phyloP scores from a whole-genome alignment of 2,329 filamentous ascomycete genomes.

The Penicillium sp. region DNA sequence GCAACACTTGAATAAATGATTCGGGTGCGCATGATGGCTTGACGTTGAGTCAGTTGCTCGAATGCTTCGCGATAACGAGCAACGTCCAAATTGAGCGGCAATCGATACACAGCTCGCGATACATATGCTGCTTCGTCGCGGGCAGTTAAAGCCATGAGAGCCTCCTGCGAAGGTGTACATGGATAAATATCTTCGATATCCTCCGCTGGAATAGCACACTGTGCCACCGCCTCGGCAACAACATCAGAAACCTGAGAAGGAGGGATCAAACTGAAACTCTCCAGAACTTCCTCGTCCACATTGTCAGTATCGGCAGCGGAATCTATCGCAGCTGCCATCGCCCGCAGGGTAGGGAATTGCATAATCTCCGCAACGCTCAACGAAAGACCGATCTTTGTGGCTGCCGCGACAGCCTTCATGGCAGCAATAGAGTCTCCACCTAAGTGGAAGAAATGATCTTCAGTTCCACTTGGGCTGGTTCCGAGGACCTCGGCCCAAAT shows the following conservation, averaged over 20 bases:
- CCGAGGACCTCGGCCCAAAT: not conserved
- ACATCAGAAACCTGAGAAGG: not conserved
- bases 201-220: constrained; percentile 1
- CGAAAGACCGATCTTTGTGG: not conserved
- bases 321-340: not conserved
- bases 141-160: not conserved
- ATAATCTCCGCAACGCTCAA: constrained; percentile 6
- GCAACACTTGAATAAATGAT: not conserved
- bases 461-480: not conserved
- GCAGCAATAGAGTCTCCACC: constrained; percentile 9
- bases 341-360: constrained; percentile 1
- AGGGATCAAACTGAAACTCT: not conserved
- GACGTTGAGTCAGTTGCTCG: not conserved
- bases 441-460: constrained; percentile 7
- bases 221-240: not conserved
- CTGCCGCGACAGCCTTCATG: constrained; percentile 3
- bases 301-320: not conserved
- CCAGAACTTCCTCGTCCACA: not conserved
- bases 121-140: not conserved
- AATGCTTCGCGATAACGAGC: not conserved
- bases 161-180: not conserved
- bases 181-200: constrained; percentile 1
- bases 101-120: not conserved
- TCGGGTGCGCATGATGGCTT: constrained; percentile 2
- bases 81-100: not conserved